These are phyloP conservation scores for Aspergillus leporis DNA, from an alignment of 495 filamentous ascomycete species.

Conservation along the genomic window DNA sequence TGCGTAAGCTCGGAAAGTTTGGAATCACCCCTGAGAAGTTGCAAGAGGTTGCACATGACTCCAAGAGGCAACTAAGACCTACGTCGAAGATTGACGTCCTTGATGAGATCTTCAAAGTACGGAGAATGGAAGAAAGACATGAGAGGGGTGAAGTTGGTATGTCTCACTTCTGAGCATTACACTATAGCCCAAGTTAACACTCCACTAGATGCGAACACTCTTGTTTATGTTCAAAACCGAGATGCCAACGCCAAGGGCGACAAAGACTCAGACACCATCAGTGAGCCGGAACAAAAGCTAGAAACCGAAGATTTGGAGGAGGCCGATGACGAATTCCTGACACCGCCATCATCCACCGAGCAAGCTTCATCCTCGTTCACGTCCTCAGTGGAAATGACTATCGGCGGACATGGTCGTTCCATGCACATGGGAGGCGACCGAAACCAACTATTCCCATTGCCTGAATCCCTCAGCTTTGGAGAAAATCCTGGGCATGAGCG, in stretches of 20 bases:
- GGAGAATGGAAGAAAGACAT: conserved; percentile 54
- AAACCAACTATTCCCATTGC: conserved; percentile 28
- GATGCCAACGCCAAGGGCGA: conserved; percentile 40
- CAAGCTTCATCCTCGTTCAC: conserved; percentile 31
- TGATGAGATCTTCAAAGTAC: conserved; percentile 54
- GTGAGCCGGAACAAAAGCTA: conserved; percentile 27
- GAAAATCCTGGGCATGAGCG: conserved; percentile 32
- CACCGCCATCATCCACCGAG: conserved; percentile 35
- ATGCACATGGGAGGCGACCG: conserved; percentile 18
- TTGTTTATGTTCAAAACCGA: conserved; percentile 42
- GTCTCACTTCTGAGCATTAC: conserved; percentile 6
- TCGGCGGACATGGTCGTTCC: conserved; percentile 22
- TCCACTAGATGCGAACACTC: conserved; percentile 32
- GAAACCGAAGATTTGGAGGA: conserved; percentile 26
- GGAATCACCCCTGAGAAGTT: conserved; percentile 43
- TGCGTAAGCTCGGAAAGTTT: conserved; percentile 39
- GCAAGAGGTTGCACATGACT: conserved; percentile 43
- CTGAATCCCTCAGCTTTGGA: conserved; percentile 37
- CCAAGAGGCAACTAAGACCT: conserved; percentile 39
- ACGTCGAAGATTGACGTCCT: conserved; percentile 43
- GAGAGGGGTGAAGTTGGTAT: conserved; percentile 54
- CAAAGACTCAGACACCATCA: conserved; percentile 36
- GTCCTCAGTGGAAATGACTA: conserved; percentile 28
- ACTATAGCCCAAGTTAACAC: background rate
- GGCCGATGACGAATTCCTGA: conserved; percentile 31